Evolutionary conservation across 352 stramenopile genomes (phyloP).

Genomic region (Phytophthora hibernalis): DNA sequence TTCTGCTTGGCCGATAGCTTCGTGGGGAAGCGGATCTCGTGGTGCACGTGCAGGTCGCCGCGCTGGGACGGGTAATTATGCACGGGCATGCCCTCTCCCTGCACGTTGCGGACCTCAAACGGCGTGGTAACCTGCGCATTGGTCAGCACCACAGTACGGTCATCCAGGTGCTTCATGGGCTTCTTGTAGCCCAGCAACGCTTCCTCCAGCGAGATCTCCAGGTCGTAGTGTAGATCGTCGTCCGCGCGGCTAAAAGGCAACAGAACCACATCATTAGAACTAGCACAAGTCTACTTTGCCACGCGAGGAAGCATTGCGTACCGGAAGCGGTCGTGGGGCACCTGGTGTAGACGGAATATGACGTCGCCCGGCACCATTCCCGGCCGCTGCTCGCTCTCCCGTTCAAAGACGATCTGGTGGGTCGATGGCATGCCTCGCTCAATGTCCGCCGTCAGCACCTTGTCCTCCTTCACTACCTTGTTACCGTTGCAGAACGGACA

Average conservation of each 20-base stretch:
- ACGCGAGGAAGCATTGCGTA: slow-evolving; percentile 23
- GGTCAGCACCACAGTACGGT: slow-evolving; percentile 90
- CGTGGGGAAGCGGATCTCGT: slow-evolving; percentile 95
- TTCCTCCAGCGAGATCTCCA: slow-evolving; percentile 96
- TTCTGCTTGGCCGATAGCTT: slow-evolving; percentile 91
- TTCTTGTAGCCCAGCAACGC: slow-evolving; percentile 96
- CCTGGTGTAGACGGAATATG: slow-evolving; percentile 94
- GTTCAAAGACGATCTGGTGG: slow-evolving; percentile 89
- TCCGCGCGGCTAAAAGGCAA: slow-evolving; percentile 80
- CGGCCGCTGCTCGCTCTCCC: slow-evolving; percentile 84
- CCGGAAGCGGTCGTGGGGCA: slow-evolving; percentile 89
- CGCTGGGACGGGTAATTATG: slow-evolving; percentile 90
- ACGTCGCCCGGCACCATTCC: slow-evolving; percentile 93
- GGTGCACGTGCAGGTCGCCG: slow-evolving; percentile 95
- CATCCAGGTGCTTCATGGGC: slow-evolving; percentile 94
- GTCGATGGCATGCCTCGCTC: slow-evolving; percentile 85
- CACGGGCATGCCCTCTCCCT: slow-evolving; percentile 96
- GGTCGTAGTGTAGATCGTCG: slow-evolving; percentile 95
- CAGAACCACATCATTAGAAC: neutral
- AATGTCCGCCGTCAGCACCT: slow-evolving; percentile 78
- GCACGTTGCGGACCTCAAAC: slow-evolving; percentile 92
- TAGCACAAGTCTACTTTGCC: too few relatives aligned
- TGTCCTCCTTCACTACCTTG: slow-evolving; percentile 87
- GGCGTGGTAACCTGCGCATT: slow-evolving; percentile 91
- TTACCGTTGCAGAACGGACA: slow-evolving; percentile 90